Base-by-base conservation (phyloP, 768 basidiomycete species). In the Termitomyces sp. region DNA sequence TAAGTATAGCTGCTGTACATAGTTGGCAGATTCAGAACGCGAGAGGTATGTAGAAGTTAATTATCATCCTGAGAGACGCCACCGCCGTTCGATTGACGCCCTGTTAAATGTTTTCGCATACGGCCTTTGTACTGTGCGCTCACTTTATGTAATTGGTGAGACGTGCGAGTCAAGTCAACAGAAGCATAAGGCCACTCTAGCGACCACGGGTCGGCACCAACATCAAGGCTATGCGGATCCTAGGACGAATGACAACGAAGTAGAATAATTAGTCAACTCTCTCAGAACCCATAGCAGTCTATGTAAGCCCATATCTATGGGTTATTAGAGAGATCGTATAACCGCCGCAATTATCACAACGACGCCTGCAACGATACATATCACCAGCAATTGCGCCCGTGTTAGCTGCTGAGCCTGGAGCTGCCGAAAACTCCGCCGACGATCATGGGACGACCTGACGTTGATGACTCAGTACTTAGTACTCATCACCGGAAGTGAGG, bases 351-450 rank as follows among this genome's bases (percentile, higher is more conserved):
- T 62, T 8, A 74, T 46, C 32, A 82, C 54, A 14, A 68, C 76
- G 2, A 75, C 63, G 2, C 74, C 80, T 5, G 81, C 85, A 4
- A 86, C 60, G 20, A 80, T 75, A 26, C 78, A n/a, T n/a, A n/a
- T n/a, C 78, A 2, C 85, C 87, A 5, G 75, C 77, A 27, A 87
- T 79, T 8, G 74, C 72, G 0, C 75, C 79, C 1, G 69, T 67
- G 39, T 77, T 77, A n/a, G n/a, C n/a, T n/a, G n/a, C n/a, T n/a
- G n/a, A n/a, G 7, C 68, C 64, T 4, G 64, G 59, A 16, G 71
- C n/a, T 65, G 7, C 66, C 47, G 5, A 68, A 56, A 4, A 69
- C 48, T 26, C 63, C 66, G 24, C 69, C 68, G 1, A 69, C 47
- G n/a, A n/a, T n/a, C n/a, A n/a, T 2, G 71, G 58, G 34, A 56